Percentiles rank a stretch among this genome's conserved stretches.
Conservation (phyloP, 768 basidiomycete genomes). For the Naganishia vishniacii region DNA sequence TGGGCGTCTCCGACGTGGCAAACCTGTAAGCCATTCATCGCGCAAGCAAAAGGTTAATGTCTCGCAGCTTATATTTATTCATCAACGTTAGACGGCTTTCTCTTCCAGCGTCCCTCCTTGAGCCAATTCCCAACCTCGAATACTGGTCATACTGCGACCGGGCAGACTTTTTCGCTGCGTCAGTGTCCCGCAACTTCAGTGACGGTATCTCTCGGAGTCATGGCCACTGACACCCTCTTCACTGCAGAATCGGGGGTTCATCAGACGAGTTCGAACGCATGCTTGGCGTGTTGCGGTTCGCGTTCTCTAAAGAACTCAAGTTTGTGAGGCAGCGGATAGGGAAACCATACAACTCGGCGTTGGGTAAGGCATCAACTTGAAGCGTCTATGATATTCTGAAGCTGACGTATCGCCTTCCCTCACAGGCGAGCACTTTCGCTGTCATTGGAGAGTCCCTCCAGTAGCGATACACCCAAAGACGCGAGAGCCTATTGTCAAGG, state of each 20-base stretch:
- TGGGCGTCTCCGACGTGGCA: constrained; percentile 92
- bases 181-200: constrained; percentile 50
- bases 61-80: not conserved
- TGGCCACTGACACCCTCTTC: not conserved
- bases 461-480: constrained; percentile 43
- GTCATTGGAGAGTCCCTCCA: constrained; percentile 48
- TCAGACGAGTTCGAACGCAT: constrained; percentile 89
- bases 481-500: constrained; percentile 43
- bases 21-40: constrained; percentile 62
- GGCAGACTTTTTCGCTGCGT: constrained; percentile 88
- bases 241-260: constrained; percentile 77
- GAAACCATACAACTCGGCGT: constrained; percentile 61
- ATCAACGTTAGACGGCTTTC: constrained; percentile 67
- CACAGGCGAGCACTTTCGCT: constrained; percentile 50
- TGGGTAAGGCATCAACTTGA: too few relatives aligned
- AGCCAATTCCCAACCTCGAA: constrained; percentile 91
- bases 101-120: constrained; percentile 82
- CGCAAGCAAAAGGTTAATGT: not conserved
- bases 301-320: constrained; percentile 90
- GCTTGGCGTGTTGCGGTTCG: constrained; percentile 81
- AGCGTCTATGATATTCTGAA: too few relatives aligned
- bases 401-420: not conserved
- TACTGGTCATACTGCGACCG: constrained; percentile 92
- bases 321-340: constrained; percentile 84
- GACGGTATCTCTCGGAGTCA: not conserved